These are phyloP conservation scores for Rhodotorula sp. DNA, from an alignment of 1,284 basidiomycete genomes.

Conservation along the genomic window DNA sequence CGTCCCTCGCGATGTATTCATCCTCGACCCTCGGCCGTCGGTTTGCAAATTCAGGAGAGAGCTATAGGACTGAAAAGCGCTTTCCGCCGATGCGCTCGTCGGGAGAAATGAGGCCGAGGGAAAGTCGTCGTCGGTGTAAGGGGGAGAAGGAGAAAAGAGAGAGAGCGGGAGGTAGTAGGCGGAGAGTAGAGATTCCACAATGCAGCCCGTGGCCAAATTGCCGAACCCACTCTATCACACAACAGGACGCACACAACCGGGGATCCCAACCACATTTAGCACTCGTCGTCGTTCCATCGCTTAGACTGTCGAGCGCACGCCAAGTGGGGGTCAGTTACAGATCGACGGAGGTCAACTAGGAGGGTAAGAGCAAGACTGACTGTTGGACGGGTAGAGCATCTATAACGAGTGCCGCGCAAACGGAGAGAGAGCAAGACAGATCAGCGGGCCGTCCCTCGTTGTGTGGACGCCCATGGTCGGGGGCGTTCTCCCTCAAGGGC, in stretches of 20 bases:
- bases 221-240: neutral
- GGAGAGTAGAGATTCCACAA: neutral
- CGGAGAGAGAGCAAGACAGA: neutral
- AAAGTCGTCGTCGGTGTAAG: neutral
- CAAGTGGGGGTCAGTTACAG: neutral
- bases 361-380: constrained; percentile 14
- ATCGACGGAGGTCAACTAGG: no score
- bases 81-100: neutral
- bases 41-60: neutral
- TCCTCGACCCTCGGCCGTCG: neutral
- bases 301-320: constrained; percentile 15
- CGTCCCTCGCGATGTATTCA: neutral
- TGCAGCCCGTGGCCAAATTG: neutral
- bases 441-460: neutral
- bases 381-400: constrained; percentile 63
- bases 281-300: neutral
- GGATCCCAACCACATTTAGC: neutral
- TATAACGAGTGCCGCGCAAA: constrained; percentile 40
- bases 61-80: neutral
- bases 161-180: constrained; percentile 5
- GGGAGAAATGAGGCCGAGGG: neutral
- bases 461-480: no score
- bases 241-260: constrained; percentile 1
- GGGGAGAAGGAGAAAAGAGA: neutral
- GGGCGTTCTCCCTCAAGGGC: neutral